Evolutionary conservation across 2,329 filamentous ascomycete species (phyloP), one percentile per base, ranked within the genome.

Genomic region (Colletotrichum sp.): DNA sequence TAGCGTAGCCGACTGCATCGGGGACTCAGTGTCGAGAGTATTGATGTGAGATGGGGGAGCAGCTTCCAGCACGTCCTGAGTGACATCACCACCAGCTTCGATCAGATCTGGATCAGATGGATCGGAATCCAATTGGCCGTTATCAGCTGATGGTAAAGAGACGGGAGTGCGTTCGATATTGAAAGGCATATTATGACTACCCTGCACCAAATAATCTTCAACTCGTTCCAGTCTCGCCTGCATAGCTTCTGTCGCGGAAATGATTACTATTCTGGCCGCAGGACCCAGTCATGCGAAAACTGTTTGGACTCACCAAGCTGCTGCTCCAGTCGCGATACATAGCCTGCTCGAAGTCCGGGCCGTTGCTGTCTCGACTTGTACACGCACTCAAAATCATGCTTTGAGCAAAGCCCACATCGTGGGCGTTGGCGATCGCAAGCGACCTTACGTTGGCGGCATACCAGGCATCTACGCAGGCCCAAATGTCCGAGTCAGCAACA

Each of bases 21-120:
- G 24, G 2, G 52, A 57, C 0, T 57, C 52, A 10, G 0, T 57
- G 24, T 0, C 0, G 52, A 57, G 0, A 0, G 52, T n/a, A 49
- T 21, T 10, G 0, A 2, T 0, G 26, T 24, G 52, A 18, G 52
- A 6, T 57, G 18, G 52, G 0, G 52, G 24, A 57, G 0, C 24
- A 18, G 52, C 52, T 28, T 57, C 52, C 0, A 57, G 21, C 52
- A 57, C n/a, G 13, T 57, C 52, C 52, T 57, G 21, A 0, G 13
- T 10, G 52, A 28, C 13, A 57, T 57, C 52, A 24, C 16, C 52
- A 8, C 21, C 0, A 10, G 18, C 55, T 28, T 59, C 55, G 24
- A 8, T 15, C 55, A 59, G 21, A 59, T 28, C 55, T 59, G 55
- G 55, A 59, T 59, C 55, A 18, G 55, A 28, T 1, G 55, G 55